Base-by-base conservation (phyloP, 352 stramenopile genomes). In the Phytophthora ohioensis region DNA sequence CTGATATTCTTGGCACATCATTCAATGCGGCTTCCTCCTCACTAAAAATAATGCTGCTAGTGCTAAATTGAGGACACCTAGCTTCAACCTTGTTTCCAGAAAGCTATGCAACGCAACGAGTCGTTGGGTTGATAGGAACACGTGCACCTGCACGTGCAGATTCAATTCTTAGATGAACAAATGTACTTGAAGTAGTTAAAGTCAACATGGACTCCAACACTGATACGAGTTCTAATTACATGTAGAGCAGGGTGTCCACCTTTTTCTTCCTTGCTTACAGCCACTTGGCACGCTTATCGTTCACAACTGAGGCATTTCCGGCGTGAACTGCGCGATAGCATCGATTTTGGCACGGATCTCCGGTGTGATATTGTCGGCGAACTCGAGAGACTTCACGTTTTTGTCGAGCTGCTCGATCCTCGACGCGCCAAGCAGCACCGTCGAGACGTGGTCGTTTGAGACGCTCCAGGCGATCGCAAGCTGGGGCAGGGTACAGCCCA, bases 281-380 rank as follows among this genome's bases (percentile, higher is more conserved):
- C 62, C 69, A 81, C 48, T 78, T 65, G 12, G 51, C 35, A 34
- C 77, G 67, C 53, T 75, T 70, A 11, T 75, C 35, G 39, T 75
- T 39, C 47, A 82, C 61, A 1, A 64, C 35, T 63, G 10, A 10
- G 58, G 47, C 39, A 78, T 30, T 11, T 62, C 58, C 2, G 81
- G 85, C 51, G 73, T 68, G 67, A 80, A 84, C 27, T 83, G 59
- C 17, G 84, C 76, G 43, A 91, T 87, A 58, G 73, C 74, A 57
- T 92, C 85, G 53, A 93, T 90, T 60, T 86, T 79, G 4, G 49
- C 74, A 49, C 87, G 81, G 63, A 90, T 71, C 61, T 91, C 72
- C 3, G 79, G 78, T 3, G 82, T 91, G 64, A 93, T 77, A 73
- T 91, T 90, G 60, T 79, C 67, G 9, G 78, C 51, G 41, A 91